Base-by-base conservation (phyloP, 805 yeast genomes). In the Danielia reshetovae region DNA sequence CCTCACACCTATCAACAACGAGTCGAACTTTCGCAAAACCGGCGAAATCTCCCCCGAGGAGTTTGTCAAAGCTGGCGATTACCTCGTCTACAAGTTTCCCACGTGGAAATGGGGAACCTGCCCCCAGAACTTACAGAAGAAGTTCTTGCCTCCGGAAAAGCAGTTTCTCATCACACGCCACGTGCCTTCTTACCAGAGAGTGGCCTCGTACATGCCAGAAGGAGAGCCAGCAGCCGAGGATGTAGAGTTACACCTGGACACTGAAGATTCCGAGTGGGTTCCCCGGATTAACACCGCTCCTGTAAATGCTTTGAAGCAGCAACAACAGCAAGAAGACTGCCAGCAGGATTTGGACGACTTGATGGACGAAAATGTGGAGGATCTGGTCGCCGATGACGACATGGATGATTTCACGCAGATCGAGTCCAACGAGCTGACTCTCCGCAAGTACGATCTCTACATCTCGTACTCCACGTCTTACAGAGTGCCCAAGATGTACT, bases 21-120 rank as follows among this genome's bases (percentile, higher is more conserved):
- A 68, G n/a, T 88, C 97, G 17, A 86, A 93, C 12, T 93, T 88
- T 63, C 70, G 78, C 36, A 62, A 72, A 31, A 85, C 96, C 0
- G 98, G 98, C 4, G 93, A 90, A 56, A 81, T 93, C 33, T 85
- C 96, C 1, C 98, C 98, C 1, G 95, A 86, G 35, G 98, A 93
- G 58, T 93, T 93, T 62, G 90, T 88, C 7, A 69, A 68, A 36
- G 97, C 98, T 3, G 98, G 98, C 15, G 97, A 93, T 57, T 93
- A 87, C 59, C 65, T 93, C 38, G 89, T 81, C 21, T 81, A 79
- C 59, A 85, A 83, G 68, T 93, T 93, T 57, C 97, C 98, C 2
- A 93, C 97, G 1, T 93, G 98, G 98, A 78, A 79, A 42, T 93
- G 98, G 98, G 53, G 60, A 17, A 28, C 55, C 6, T 52, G 63